Percentiles rank a stretch among this genome's conserved stretches.
These are phyloP conservation scores for Yamadazyma scolyti DNA, from an alignment of 805 yeast species.

Conservation along the genomic window DNA sequence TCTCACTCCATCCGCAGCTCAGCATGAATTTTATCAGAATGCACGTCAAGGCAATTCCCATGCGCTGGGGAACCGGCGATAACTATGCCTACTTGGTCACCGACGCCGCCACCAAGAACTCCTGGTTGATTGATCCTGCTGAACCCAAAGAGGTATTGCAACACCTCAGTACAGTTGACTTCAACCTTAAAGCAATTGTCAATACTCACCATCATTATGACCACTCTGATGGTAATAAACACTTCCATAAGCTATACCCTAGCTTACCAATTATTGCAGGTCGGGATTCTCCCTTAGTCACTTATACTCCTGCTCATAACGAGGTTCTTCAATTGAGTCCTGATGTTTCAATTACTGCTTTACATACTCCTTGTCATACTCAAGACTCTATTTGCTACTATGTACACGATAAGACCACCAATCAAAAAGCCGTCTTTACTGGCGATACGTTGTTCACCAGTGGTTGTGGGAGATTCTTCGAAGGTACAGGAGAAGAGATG, in stretches of 20 bases:
- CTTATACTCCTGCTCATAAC: conserved; percentile 63
- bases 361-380: conserved; percentile 97
- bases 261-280: conserved; percentile 78
- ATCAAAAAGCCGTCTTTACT: conserved; percentile 76
- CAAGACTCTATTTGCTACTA: conserved; percentile 92
- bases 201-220: conserved; percentile 97
- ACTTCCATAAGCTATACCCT: conserved; percentile 37
- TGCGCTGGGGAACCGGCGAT: conserved; percentile 95
- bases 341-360: conserved; percentile 63
- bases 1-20: too few relatives aligned
- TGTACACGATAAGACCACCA: conserved; percentile 60
- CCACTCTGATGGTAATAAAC: conserved; percentile 83
- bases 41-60: conserved; percentile 80
- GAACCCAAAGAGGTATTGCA: conserved; percentile 64
- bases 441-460: conserved; percentile 94
- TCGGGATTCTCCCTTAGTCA: conserved; percentile 68
- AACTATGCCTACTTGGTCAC: conserved; percentile 81
- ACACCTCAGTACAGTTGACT: conserved; percentile 38
- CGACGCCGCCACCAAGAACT: conserved; percentile 60
- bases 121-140: conserved; percentile 93
- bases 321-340: conserved; percentile 63
- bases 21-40: too few relatives aligned
- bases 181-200: conserved; percentile 69
- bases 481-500: conserved; percentile 86
- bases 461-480: conserved; percentile 97